Evolutionary conservation across 495 filamentous ascomycete species (phyloP).

Genomic region (Penicillium waksmanii): DNA sequence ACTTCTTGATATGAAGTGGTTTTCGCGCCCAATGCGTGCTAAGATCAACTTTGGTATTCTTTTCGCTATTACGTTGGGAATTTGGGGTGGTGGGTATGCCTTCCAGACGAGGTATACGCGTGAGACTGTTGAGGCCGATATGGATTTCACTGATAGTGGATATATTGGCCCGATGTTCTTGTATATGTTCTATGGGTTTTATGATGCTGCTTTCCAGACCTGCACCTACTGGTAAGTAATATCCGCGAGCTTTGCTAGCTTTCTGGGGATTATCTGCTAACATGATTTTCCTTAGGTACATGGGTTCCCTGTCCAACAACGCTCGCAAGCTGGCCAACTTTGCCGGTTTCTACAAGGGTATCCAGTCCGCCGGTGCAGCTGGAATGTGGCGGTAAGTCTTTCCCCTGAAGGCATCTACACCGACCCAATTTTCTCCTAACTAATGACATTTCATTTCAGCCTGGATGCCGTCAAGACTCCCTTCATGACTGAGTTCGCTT

Average conservation of each 20-base stretch:
- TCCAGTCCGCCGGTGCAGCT: slow-evolving; percentile 92
- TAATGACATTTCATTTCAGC: slow-evolving; percentile 26
- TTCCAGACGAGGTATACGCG: slow-evolving; percentile 72
- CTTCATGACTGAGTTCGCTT: slow-evolving; percentile 66
- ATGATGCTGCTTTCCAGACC: slow-evolving; percentile 85
- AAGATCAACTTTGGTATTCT: slow-evolving; percentile 69
- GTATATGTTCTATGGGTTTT: slow-evolving; percentile 93
- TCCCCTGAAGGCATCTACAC: neutral
- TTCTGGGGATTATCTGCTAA: neutral
- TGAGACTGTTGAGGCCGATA: slow-evolving; percentile 45
- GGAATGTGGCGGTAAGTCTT: slow-evolving; percentile 70
- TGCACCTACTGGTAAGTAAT: slow-evolving; percentile 79
- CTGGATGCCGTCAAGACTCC: slow-evolving; percentile 66
- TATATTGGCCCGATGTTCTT: slow-evolving; percentile 87
- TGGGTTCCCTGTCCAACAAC: slow-evolving; percentile 91
- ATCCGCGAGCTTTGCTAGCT: neutral
- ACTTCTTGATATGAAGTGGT: slow-evolving; percentile 64
- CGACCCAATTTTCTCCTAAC: neutral
- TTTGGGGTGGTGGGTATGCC: slow-evolving; percentile 88
- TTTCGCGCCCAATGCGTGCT: slow-evolving; percentile 75
- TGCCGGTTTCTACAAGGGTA: slow-evolving; percentile 95
- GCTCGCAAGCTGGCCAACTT: slow-evolving; percentile 90
- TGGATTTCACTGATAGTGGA: slow-evolving; percentile 67
- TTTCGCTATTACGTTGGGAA: slow-evolving; percentile 72
- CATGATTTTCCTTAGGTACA: slow-evolving; percentile 62